Percentiles rank a stretch among this genome's conserved stretches.
phyloP scores from a whole-genome alignment of 208 protist species.

The Acanthamoeba culbertsoni region DNA sequence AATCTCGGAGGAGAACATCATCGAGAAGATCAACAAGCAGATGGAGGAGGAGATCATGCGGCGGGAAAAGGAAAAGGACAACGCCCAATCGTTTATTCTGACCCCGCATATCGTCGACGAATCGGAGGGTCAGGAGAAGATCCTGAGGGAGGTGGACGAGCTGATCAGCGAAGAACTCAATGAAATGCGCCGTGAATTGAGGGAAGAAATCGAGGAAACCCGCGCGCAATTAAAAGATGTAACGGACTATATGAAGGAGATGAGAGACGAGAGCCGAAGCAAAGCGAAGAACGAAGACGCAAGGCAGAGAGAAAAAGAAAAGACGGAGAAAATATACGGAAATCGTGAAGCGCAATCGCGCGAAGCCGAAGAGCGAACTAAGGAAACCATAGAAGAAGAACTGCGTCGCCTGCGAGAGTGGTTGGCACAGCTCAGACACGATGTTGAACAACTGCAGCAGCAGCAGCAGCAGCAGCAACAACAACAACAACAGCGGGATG shows the following conservation, averaged over 20 bases:
- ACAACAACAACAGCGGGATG: background rate
- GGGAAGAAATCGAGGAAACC: background rate
- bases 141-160: background rate
- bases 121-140: background rate
- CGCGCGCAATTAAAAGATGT: background rate
- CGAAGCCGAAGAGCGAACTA: too few relatives aligned
- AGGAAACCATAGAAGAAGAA: too few relatives aligned
- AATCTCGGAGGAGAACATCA: background rate
- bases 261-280: background rate
- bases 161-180: background rate
- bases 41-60: background rate
- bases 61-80: background rate
- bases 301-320: background rate
- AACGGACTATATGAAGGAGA: background rate
- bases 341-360: too few relatives aligned
- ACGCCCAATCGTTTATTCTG: background rate
- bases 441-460: background rate
- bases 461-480: too few relatives aligned
- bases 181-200: background rate
- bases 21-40: slow-evolving; percentile 1
- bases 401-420: too few relatives aligned
- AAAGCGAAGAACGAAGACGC: background rate
- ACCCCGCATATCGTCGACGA: background rate
- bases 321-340: too few relatives aligned
- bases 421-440: background rate